Evolutionary conservation across 1,284 basidiomycete genomes (phyloP), one percentile per base, ranked within the genome.

Genomic region (Tilletia horrida): DNA sequence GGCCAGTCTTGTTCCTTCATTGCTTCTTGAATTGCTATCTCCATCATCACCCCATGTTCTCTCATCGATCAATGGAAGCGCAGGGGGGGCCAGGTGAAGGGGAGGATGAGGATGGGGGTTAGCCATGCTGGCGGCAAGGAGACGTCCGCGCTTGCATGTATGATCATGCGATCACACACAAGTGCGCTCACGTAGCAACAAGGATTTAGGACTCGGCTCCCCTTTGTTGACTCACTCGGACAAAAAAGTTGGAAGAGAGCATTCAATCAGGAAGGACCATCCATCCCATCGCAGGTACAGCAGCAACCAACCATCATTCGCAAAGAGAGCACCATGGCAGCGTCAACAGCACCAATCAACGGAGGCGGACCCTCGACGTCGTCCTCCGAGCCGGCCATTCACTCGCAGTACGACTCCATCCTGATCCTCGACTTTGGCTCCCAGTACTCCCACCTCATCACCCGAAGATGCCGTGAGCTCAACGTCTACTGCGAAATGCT

Each of bases 371-470:
- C 23, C 6, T 29, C 64, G 1, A 14, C 47, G 16, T 31, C 29
- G 23, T 1, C 61, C n/a, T 63, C 35, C 44, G 78, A 83, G 21
- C 61, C 63, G 64, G 84, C 84, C 71, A 96, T 96, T 73, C 93
- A 97, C 84, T 91, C 93, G 83, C 89, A 94, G 79, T 97, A 97
- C 82, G 93, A 97, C 82, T 94, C 94, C 62, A 89, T 98, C 78
- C 88, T 97, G 62, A 97, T 98, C 80, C 86, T 98, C 63, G 95
- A 98, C 83, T 98, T 98, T 83, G 95, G 95, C 71, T 97, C 93
- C 52, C 93, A 97, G 87, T 97, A 97, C 84, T 97, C 94, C 76
- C 96, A 98, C 85, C 86, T 99, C 74, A 98, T 98, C 84, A 97
- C 95, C 21, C 86, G 96, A 82, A 87, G 96, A 88, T 97, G 95